Evolutionary conservation across 2,329 filamentous ascomycete genomes (phyloP).

Genomic region (Cladosporium cucumerinum): DNA sequence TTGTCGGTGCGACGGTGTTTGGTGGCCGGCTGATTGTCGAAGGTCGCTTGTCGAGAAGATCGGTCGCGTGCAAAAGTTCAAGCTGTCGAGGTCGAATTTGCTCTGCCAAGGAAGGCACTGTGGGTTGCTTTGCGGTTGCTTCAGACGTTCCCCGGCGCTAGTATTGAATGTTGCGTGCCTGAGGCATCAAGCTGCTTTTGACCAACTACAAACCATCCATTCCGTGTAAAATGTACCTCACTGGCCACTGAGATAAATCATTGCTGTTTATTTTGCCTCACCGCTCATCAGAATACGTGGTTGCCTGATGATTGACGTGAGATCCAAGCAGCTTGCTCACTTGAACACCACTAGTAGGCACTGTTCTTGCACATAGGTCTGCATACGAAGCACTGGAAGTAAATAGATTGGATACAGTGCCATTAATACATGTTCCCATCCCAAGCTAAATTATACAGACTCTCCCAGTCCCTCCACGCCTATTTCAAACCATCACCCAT

Average conservation of each 20-base stretch:
- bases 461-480: background rate
- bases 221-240: background rate
- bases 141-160: background rate
- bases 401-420: background rate
- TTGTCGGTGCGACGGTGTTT: constrained; percentile 23
- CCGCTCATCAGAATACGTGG: background rate
- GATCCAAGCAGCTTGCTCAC: background rate
- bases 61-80: background rate
- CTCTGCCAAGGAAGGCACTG: background rate
- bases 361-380: background rate
- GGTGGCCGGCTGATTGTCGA: constrained; percentile 2
- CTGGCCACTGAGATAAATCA: background rate
- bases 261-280: background rate
- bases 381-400: background rate
- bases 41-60: constrained; percentile 10
- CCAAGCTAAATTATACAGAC: background rate
- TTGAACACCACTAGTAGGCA: background rate
- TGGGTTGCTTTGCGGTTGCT: background rate
- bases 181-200: background rate
- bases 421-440: background rate
- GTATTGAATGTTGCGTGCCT: background rate
- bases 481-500: background rate
- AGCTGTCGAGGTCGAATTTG: background rate
- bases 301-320: background rate
- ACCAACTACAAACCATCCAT: background rate